A percentile compares a stretch with the other conserved stretches of the same genome.
Evolutionary conservation across 108 stramenopile genomes (phyloP).

Genomic region (Fragilariopsis cylindrus): DNA sequence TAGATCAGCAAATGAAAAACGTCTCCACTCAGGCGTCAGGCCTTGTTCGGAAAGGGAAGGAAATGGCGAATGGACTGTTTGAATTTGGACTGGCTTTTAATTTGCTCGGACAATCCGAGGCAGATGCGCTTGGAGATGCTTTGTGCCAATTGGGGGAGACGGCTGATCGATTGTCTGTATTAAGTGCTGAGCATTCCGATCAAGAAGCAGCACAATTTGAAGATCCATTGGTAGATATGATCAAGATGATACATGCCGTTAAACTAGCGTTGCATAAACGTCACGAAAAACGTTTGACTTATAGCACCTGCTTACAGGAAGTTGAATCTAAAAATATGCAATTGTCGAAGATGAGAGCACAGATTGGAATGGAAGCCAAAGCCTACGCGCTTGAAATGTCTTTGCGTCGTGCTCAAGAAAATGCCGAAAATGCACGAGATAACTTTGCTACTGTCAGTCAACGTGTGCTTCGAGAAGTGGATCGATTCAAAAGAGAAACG

Average conservation of each 20-base stretch:
- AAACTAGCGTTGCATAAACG: constrained; percentile 89
- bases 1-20: constrained; percentile 90
- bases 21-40: constrained; percentile 88
- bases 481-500: constrained; percentile 95
- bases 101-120: constrained; percentile 92
- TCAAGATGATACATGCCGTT: constrained; percentile 92
- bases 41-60: constrained; percentile 91
- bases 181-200: constrained; percentile 85
- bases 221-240: constrained; percentile 94
- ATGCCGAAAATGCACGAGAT: constrained; percentile 69
- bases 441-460: constrained; percentile 87
- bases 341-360: constrained; percentile 63
- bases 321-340: constrained; percentile 67
- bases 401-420: constrained; percentile 72
- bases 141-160: constrained; percentile 84
- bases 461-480: constrained; percentile 93
- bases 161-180: constrained; percentile 76
- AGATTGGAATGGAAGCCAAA: constrained; percentile 84
- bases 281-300: constrained; percentile 87
- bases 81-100: constrained; percentile 98
- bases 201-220: constrained; percentile 86
- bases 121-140: constrained; percentile 82
- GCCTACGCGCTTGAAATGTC: constrained; percentile 86
- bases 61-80: constrained; percentile 91
- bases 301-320: constrained; percentile 73